phyloP scores from a whole-genome alignment of 768 basidiomycete species.

The Termitomyces sp. region DNA sequence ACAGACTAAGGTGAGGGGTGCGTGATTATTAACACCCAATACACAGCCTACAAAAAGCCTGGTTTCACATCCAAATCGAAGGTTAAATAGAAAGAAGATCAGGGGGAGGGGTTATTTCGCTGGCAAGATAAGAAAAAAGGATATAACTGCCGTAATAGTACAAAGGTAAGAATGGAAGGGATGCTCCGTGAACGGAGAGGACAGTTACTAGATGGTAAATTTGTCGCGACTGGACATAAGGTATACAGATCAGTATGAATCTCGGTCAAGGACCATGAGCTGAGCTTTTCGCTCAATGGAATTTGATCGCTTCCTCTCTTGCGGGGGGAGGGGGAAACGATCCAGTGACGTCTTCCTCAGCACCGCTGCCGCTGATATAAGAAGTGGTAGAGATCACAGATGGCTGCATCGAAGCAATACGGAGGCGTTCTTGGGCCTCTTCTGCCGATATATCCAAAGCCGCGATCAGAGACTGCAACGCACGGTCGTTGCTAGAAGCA shows the following conservation, averaged over 20 bases:
- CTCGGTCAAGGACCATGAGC: slow-evolving; percentile 1
- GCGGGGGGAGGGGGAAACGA: slow-evolving; percentile 37
- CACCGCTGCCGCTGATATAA: slow-evolving; percentile 22
- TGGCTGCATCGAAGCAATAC: slow-evolving; percentile 57
- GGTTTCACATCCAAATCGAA: neutral
- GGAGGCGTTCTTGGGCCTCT: slow-evolving; percentile 42
- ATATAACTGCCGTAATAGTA: neutral
- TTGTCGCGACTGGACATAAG: neutral
- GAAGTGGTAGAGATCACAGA: slow-evolving; percentile 34
- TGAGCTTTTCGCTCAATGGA: slow-evolving; percentile 1
- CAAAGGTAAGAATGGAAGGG: neutral
- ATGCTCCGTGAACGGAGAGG: neutral
- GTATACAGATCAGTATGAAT: slow-evolving; percentile 5
- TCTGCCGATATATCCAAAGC: slow-evolving; percentile 50
- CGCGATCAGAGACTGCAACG: slow-evolving; percentile 60
- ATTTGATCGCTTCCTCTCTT: slow-evolving; percentile 3
- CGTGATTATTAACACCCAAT: neutral
- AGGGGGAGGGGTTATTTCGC: neutral
- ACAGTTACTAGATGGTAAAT: neutral
- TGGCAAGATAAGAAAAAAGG: neutral
- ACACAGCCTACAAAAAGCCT: neutral
- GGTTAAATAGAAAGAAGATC: neutral
- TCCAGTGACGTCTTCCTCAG: slow-evolving; percentile 31
- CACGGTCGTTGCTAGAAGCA: slow-evolving; percentile 42
- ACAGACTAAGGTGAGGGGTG: neutral